phyloP scores from a whole-genome alignment of 306 rosid genomes.

The Cicer judaicum region DNA sequence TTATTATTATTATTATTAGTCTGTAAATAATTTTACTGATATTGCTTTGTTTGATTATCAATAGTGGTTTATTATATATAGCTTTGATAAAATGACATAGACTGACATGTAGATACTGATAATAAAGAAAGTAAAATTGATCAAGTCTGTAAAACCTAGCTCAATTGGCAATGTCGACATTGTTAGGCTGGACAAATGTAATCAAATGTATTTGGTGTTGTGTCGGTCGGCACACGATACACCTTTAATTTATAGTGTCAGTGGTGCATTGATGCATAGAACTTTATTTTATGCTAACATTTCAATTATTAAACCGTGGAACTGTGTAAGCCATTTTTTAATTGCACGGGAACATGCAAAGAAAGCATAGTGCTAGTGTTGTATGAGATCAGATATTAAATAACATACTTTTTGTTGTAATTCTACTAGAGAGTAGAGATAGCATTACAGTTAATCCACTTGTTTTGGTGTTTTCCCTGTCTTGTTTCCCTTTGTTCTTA shows the following conservation, averaged over 20 bases:
- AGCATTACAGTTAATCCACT: neutral
- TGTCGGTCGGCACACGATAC: too few relatives aligned
- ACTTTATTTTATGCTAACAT: neutral
- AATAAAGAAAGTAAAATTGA: too few relatives aligned
- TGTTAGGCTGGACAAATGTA: too few relatives aligned
- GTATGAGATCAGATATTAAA: slow-evolving; percentile 5
- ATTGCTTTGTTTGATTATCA: neutral
- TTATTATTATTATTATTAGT: neutral
- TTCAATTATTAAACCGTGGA: neutral
- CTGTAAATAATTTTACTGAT: neutral
- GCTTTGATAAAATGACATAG: too few relatives aligned
- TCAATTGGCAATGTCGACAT: too few relatives aligned
- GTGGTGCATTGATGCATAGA: neutral
- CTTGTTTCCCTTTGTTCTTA: slow-evolving; percentile 1
- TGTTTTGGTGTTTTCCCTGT: slow-evolving; percentile 35
- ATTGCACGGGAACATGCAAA: slow-evolving; percentile 9
- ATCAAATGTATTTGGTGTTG: too few relatives aligned
- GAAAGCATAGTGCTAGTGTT: slow-evolving; percentile 21
- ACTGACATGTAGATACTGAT: too few relatives aligned
- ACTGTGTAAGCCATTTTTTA: slow-evolving; percentile 15
- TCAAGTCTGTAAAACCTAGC: too few relatives aligned
- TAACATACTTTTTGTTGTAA: neutral
- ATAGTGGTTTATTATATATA: neutral
- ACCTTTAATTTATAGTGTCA: too few relatives aligned
- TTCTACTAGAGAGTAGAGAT: slow-evolving; percentile 12